Evolutionary conservation across 2,329 filamentous ascomycete genomes (phyloP).

Genomic region (Fusarium nanum): DNA sequence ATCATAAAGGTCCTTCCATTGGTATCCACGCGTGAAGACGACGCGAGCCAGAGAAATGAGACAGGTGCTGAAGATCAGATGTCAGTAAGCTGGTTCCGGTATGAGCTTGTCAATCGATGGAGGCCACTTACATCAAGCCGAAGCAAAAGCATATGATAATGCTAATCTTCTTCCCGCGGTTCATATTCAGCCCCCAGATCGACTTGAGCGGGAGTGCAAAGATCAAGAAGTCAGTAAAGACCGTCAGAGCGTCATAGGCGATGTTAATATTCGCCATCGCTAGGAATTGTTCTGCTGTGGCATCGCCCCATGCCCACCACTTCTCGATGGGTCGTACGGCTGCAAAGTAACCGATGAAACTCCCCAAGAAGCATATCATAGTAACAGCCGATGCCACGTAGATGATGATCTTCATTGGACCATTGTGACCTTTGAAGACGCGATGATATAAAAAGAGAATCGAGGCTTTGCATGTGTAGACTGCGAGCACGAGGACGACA

Average conservation of each 20-base stretch:
- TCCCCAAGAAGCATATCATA: constrained; percentile 7
- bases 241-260: constrained; percentile 9
- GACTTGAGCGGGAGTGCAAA: constrained; percentile 16
- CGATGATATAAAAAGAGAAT: constrained; percentile 15
- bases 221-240: constrained; percentile 17
- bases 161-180: constrained; percentile 10
- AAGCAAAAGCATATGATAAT: constrained; percentile 12
- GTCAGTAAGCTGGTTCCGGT: neutral
- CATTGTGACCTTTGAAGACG: constrained; percentile 12
- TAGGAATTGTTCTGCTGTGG: constrained; percentile 6
- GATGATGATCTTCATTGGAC: constrained; percentile 3
- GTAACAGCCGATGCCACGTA: constrained; percentile 4
- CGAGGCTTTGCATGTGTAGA: constrained; percentile 9
- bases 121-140: constrained; percentile 2
- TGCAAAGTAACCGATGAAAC: constrained; percentile 3
- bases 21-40: neutral
- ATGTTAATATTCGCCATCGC: constrained; percentile 12
- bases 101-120: too few species aligned
- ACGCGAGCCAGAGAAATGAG: constrained; percentile 6
- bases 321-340: constrained; percentile 5
- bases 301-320: constrained; percentile 25
- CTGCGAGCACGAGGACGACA: constrained; percentile 6
- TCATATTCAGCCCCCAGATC: constrained; percentile 13
- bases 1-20: constrained; percentile 17
- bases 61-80: neutral